Evolutionary conservation across 768 basidiomycete genomes (phyloP).

Genomic region (Mycena capillaripes): DNA sequence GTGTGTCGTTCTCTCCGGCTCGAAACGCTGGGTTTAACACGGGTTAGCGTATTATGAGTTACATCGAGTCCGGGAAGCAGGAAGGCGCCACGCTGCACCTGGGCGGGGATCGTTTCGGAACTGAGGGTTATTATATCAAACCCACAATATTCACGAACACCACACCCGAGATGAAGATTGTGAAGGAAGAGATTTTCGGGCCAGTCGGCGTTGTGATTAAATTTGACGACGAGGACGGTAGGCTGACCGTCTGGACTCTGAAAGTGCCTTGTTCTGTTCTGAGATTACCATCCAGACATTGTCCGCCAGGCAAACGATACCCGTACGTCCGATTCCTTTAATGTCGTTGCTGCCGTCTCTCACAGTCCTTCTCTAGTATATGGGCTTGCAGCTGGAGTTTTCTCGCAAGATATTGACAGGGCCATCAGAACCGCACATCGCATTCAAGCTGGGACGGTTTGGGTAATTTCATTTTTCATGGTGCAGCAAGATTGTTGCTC

Average conservation of each 20-base stretch:
- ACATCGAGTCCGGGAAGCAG: conserved; percentile 71
- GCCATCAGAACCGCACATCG: conserved; percentile 63
- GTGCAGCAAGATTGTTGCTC: too few species aligned
- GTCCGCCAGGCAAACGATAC: conserved; percentile 63
- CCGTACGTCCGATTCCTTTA: neutral
- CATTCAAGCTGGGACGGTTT: conserved; percentile 77
- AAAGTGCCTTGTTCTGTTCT: neutral
- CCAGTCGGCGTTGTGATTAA: conserved; percentile 75
- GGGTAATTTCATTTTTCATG: conserved; percentile 48
- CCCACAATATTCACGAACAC: conserved; percentile 76
- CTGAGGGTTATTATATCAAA: conserved; percentile 71
- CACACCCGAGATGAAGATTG: conserved; percentile 68
- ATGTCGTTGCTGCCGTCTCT: neutral
- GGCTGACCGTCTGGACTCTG: neutral
- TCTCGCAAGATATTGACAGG: conserved; percentile 60
- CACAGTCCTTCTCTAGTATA: conserved; percentile 48
- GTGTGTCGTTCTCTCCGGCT: conserved; percentile 42
- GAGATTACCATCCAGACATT: conserved; percentile 36
- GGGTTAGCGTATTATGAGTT: conserved; percentile 67
- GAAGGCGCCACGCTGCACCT: conserved; percentile 71
- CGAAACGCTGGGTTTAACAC: neutral
- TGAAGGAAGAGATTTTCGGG: conserved; percentile 75
- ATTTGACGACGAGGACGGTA: conserved; percentile 64
- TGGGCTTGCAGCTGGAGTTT: conserved; percentile 68
- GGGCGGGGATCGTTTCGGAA: conserved; percentile 68